Percentiles rank a stretch among this genome's conserved stretches.
phyloP scores from a whole-genome alignment of 352 stramenopile species.

The Globisporangium parvum region DNA sequence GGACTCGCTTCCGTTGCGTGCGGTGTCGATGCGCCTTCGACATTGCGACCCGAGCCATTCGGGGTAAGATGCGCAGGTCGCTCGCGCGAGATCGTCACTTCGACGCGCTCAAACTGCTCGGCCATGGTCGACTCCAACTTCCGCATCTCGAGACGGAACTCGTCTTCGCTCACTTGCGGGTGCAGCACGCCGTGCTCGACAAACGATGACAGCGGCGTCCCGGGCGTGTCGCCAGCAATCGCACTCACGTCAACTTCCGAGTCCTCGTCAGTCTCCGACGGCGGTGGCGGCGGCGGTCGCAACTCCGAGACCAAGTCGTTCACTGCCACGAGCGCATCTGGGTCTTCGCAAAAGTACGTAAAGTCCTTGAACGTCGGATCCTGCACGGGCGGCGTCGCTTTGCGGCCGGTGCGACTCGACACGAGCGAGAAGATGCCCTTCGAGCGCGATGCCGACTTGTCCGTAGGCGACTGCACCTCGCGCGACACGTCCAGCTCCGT shows the following conservation, averaged over 20 bases:
- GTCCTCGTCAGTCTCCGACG: constrained; percentile 27
- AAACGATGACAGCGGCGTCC: constrained; percentile 79
- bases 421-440: constrained; percentile 84
- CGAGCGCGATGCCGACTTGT: constrained; percentile 63
- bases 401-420: constrained; percentile 55
- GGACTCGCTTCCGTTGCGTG: background rate
- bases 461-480: constrained; percentile 80
- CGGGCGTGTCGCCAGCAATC: constrained; percentile 22
- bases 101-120: constrained; percentile 69
- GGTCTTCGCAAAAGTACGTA: constrained; percentile 87
- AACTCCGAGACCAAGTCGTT: constrained; percentile 77
- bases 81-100: constrained; percentile 77
- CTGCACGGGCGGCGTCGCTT: constrained; percentile 69
- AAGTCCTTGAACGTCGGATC: constrained; percentile 89
- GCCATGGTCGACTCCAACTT: constrained; percentile 61
- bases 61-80: constrained; percentile 35
- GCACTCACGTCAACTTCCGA: constrained; percentile 15
- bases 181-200: constrained; percentile 71
- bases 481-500: constrained; percentile 77
- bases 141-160: constrained; percentile 62
- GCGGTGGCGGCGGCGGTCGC: constrained; percentile 39
- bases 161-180: constrained; percentile 23
- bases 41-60: constrained; percentile 21
- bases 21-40: constrained; percentile 18
- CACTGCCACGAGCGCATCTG: constrained; percentile 78